Conservation (phyloP, 2,329 filamentous ascomycete species). For the Penicillium verrucosum region DNA sequence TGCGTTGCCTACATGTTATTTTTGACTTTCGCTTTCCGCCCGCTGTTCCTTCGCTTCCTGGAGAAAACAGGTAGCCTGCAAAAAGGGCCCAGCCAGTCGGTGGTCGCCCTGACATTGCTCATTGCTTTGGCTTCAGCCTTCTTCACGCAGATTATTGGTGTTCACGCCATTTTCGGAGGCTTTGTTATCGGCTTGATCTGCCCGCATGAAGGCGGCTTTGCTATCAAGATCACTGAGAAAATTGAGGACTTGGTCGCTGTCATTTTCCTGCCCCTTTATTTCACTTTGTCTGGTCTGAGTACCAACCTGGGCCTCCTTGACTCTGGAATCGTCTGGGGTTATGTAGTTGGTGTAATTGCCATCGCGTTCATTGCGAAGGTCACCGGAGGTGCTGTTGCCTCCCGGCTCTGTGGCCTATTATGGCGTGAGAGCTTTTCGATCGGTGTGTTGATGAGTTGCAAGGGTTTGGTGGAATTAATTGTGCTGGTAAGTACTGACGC, state of each 20-base stretch:
- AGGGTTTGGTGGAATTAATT: conserved; percentile 90
- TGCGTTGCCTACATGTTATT: conserved; percentile 73
- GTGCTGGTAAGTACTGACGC: conserved; percentile 61
- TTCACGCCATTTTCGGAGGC: conserved; percentile 91
- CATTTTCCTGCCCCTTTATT: conserved; percentile 85
- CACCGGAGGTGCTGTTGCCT: conserved; percentile 74
- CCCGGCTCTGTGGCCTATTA: conserved; percentile 69
- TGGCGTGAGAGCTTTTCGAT: conserved; percentile 91
- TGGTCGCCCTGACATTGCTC: conserved; percentile 78
- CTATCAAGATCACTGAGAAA: conserved; percentile 88
- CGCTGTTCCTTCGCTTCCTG: conserved; percentile 70
- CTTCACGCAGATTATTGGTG: conserved; percentile 86
- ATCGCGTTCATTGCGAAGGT: conserved; percentile 86
- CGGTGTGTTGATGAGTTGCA: conserved; percentile 91
- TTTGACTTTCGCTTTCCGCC: conserved; percentile 68
- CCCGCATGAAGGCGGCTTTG: conserved; percentile 84
- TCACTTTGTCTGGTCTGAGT: conserved; percentile 83
- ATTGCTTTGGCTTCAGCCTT: conserved; percentile 76
- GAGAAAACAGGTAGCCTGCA: conserved; percentile 72
- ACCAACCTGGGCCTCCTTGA: conserved; percentile 84
- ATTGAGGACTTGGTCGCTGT: conserved; percentile 85
- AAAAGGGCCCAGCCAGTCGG: conserved; percentile 81
- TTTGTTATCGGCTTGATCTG: conserved; percentile 88
- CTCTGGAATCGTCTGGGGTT: conserved; percentile 80
- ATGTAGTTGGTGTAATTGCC: conserved; percentile 76